These are phyloP conservation scores for Ampelomyces quisqualis DNA, from an alignment of 2,329 filamentous ascomycete genomes.

Conservation along the genomic window DNA sequence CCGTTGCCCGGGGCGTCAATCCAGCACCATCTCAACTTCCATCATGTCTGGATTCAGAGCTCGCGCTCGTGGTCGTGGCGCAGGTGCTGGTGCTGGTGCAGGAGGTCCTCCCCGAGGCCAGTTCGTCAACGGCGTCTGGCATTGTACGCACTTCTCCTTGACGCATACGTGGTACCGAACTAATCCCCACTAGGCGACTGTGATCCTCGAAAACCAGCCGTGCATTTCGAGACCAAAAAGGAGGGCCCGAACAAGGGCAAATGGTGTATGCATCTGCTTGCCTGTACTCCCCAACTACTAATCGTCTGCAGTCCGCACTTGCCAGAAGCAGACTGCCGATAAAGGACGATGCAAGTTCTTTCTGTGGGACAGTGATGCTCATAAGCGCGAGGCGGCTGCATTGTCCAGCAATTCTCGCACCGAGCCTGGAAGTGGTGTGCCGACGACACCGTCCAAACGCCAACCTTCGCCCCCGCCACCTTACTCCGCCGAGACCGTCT, in stretches of 20 bases:
- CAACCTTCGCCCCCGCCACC: slow-evolving; percentile 21
- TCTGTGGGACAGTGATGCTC: slow-evolving; percentile 58
- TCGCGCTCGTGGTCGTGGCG: slow-evolving; percentile 8
- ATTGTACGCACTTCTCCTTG: slow-evolving; percentile 14
- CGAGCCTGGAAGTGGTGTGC: slow-evolving; percentile 37
- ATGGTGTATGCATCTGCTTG: slow-evolving; percentile 44
- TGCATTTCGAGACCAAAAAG: slow-evolving; percentile 60
- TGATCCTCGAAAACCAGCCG: slow-evolving; percentile 54
- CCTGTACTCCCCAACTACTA: slow-evolving; percentile 7
- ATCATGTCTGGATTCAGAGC: slow-evolving; percentile 23
- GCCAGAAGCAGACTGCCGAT: slow-evolving; percentile 51
- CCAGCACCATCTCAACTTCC: neutral
- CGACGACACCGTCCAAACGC: slow-evolving; percentile 20
- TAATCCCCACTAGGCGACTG: slow-evolving; percentile 52
- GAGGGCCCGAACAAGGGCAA: slow-evolving; percentile 57
- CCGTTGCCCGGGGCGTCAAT: too few species aligned
- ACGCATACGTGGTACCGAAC: neutral
- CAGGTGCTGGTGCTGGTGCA: too few species aligned
- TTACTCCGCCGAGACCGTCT: slow-evolving; percentile 14
- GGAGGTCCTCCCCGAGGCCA: slow-evolving; percentile 17
- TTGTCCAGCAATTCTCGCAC: slow-evolving; percentile 52
- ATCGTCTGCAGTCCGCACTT: slow-evolving; percentile 53
- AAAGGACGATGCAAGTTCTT: slow-evolving; percentile 57
- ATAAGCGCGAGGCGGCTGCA: slow-evolving; percentile 50
- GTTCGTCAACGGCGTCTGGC: slow-evolving; percentile 31